phyloP scores from a whole-genome alignment of 2,329 filamentous ascomycete species.

The Alternaria triticina region DNA sequence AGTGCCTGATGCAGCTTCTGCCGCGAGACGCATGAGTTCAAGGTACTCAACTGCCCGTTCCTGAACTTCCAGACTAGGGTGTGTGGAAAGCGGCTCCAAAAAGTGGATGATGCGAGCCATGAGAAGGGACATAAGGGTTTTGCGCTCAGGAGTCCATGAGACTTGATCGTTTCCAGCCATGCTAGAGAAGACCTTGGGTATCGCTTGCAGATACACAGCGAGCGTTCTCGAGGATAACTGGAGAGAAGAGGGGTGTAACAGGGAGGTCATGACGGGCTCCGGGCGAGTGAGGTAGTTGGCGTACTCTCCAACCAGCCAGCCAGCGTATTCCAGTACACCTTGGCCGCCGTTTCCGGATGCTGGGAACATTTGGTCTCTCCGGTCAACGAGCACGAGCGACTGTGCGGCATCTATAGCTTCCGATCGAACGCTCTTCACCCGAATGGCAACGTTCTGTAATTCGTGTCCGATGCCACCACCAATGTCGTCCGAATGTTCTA shows the following conservation, averaged over 20 bases:
- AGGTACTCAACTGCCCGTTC: conserved; percentile 92
- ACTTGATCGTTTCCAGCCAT: conserved; percentile 70
- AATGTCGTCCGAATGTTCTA: conserved; percentile 51
- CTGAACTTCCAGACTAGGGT: conserved; percentile 92
- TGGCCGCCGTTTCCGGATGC: conserved; percentile 57
- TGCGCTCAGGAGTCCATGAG: conserved; percentile 75
- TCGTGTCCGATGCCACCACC: conserved; percentile 81
- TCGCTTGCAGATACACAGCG: conserved; percentile 81
- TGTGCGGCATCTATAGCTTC: conserved; percentile 86
- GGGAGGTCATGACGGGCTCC: conserved; percentile 72
- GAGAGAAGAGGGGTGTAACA: conserved; percentile 71
- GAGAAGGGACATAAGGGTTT: conserved; percentile 75
- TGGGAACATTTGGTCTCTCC: conserved; percentile 63
- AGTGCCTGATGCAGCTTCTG: conserved; percentile 77
- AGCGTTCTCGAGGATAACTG: conserved; percentile 69
- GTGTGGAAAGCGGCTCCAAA: conserved; percentile 76
- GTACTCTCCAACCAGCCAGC: conserved; percentile 91
- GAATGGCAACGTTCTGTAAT: conserved; percentile 86
- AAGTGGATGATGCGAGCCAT: conserved; percentile 83
- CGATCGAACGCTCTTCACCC: conserved; percentile 81
- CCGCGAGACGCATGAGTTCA: conserved; percentile 84
- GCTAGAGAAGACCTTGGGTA: conserved; percentile 81
- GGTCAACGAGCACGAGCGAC: conserved; percentile 70
- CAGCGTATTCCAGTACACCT: conserved; percentile 75
- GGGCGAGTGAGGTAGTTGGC: conserved; percentile 73